Percentiles rank a stretch among this genome's conserved stretches.
Conservation (phyloP, 306 rosid genomes). For the Lagenaria siceraria region DNA sequence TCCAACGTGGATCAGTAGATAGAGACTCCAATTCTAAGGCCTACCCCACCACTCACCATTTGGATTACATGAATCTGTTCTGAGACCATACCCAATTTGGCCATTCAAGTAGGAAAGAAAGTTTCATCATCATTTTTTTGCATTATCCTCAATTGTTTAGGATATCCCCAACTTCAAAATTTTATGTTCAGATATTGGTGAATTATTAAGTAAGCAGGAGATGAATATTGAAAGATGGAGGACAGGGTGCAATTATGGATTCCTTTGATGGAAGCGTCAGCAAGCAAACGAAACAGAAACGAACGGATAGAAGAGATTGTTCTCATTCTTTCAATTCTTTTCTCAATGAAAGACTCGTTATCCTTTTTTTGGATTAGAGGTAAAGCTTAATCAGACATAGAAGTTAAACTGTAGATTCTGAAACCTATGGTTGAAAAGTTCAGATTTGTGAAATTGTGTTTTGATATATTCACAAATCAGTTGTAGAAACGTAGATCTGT, state of each 20-base stretch:
- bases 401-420: not conserved
- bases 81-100: conserved; percentile 3
- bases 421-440: too few species aligned
- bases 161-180: not conserved
- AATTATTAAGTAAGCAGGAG: not conserved
- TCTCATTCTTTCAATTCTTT: not conserved
- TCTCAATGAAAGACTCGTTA: too few species aligned
- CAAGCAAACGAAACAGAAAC: not conserved
- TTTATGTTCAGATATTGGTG: not conserved
- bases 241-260: not conserved
- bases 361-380: too few species aligned
- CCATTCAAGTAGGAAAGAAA: not conserved
- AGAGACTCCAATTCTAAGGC: conserved; percentile 22
- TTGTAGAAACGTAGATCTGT: too few species aligned
- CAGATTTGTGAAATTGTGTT: too few species aligned
- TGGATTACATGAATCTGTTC: conserved; percentile 19
- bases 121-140: not conserved
- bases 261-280: not conserved
- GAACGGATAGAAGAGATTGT: not conserved
- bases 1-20: conserved; percentile 13
- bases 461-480: too few species aligned
- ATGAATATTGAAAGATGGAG: not conserved
- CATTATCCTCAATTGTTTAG: conserved; percentile 1
- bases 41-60: conserved; percentile 23
- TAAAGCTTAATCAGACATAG: too few species aligned